Evolutionary conservation across 805 yeast species (phyloP), one percentile per base, ranked within the genome.

Genomic region (Pichia paraexigua): DNA sequence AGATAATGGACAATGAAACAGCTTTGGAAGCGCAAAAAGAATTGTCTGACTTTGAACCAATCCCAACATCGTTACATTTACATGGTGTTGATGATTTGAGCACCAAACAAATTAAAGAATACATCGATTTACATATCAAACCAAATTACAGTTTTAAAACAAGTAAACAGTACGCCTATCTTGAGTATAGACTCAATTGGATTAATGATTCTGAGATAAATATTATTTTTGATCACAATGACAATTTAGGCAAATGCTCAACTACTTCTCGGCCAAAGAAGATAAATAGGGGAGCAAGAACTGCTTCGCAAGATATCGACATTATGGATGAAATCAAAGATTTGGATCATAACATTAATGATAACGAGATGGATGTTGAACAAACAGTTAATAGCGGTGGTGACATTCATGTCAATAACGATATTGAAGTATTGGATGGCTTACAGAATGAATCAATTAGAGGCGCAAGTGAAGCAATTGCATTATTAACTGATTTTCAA

Each of bases 1-100:
- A 27, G 13, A n/a, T n/a, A n/a, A 35, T 35, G 20, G 20, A 11
- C 7, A 20, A 11, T 2, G 39, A 35, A 35, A 11, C n/a, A 17
- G 18, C 20, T n/a, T 11, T 17, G 7, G 41, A 5, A 15, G 47
- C 4, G 15, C 41, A 45, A 7, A 12, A 15, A 4, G 21, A 28
- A 32, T 42, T 25, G 15, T 24, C 18, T 7, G 48, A 28, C 9
- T 18, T 43, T 11, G 65, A 61, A 17, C 60, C 64, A 52, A 71
- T 83, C 46, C 74, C 77, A 2, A 77, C 75, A 30, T 74, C 83
- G 0, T 55, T 84, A 20, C 71, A 67, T 50, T 55, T 84, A 5
- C 62, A 69, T 43, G 91, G 91, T 21, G 89, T 84, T 4, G 87
- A 83, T 54, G 78, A 75, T 50, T 68, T 84, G 45, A 74, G 83